phyloP scores from a whole-genome alignment of 768 basidiomycete genomes.

The Rhizopogon vulgaris region DNA sequence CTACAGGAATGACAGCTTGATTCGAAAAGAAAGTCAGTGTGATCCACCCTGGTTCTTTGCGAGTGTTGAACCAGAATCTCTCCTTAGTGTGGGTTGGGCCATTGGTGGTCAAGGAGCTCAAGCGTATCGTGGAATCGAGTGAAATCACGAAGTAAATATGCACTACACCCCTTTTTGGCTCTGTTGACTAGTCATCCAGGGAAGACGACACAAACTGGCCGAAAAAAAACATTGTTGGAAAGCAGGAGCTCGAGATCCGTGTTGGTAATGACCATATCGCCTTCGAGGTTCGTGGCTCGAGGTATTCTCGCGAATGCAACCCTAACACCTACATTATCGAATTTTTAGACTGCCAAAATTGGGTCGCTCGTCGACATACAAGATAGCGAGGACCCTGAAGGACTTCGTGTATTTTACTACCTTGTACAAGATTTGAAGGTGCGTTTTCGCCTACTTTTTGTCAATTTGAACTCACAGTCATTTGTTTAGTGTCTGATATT shows the following conservation, averaged over 20 bases:
- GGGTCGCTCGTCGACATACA: conserved; percentile 95
- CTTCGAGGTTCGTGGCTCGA: conserved; percentile 67
- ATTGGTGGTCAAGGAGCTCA: conserved; percentile 88
- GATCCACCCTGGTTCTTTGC: neutral
- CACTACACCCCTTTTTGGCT: neutral
- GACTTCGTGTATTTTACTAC: conserved; percentile 96
- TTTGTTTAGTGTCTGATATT: conserved; percentile 84
- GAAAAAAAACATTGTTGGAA: conserved; percentile 97
- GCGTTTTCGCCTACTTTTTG: conserved; percentile 11
- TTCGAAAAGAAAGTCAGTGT: conserved; percentile 94
- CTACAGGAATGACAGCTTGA: conserved; percentile 95
- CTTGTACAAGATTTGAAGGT: conserved; percentile 97
- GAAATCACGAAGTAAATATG: conserved; percentile 82
- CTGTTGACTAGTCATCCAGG: conserved; percentile 37
- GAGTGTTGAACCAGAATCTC: neutral
- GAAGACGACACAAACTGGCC: conserved; percentile 99
- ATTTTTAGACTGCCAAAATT: conserved; percentile 90
- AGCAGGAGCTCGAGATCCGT: conserved; percentile 95
- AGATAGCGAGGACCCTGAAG: conserved; percentile 96
- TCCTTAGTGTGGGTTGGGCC: conserved; percentile 88
- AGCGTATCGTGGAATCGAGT: conserved; percentile 86
- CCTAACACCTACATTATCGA: neutral
- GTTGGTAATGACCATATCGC: conserved; percentile 93
- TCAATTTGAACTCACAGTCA: conserved; percentile 1
- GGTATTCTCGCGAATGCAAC: neutral